Evolutionary conservation across 768 basidiomycete genomes (phyloP).

Genomic region (Suillus americanus): DNA sequence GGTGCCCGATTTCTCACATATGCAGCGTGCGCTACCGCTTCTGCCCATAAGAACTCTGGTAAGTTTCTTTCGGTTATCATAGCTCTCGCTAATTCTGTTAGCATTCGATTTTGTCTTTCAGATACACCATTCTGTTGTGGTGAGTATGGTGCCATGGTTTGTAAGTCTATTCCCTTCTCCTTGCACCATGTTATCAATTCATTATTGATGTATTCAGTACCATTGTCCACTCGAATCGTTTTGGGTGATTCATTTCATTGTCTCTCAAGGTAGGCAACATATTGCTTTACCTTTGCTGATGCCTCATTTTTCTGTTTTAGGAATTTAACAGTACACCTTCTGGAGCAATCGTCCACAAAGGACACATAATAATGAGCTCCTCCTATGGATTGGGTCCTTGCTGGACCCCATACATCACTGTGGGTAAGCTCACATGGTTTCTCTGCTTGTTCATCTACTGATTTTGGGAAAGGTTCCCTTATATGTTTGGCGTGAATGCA

Average conservation of each 20-base stretch:
- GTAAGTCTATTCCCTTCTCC: conserved; percentile 27
- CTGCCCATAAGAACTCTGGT: conserved; percentile 32
- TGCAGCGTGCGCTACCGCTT: conserved; percentile 26
- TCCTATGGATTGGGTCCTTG: conserved; percentile 13
- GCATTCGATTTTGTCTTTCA: conserved; percentile 36
- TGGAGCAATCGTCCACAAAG: conserved; percentile 17
- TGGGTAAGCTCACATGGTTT: conserved; percentile 6
- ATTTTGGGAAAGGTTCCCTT: too few species aligned
- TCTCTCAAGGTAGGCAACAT: conserved; percentile 13
- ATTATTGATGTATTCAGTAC: conserved; percentile 30
- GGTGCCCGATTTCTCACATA: conserved; percentile 28
- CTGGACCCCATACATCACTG: conserved; percentile 28
- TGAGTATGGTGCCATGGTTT: conserved; percentile 35
- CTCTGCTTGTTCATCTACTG: background rate
- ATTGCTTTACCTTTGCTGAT: conserved; percentile 17
- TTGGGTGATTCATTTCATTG: conserved; percentile 7
- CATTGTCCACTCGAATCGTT: conserved; percentile 29
- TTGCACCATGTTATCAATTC: conserved; percentile 21
- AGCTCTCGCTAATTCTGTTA: conserved; percentile 27
- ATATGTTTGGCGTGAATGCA: too few species aligned
- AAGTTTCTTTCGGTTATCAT: conserved; percentile 32
- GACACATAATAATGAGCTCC: conserved; percentile 26
- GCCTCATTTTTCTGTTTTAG: conserved; percentile 23
- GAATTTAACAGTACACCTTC: conserved; percentile 14
- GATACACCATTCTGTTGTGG: conserved; percentile 39